Conservation (phyloP, 2,329 filamentous ascomycete genomes). For the Aureobasidium sp. region DNA sequence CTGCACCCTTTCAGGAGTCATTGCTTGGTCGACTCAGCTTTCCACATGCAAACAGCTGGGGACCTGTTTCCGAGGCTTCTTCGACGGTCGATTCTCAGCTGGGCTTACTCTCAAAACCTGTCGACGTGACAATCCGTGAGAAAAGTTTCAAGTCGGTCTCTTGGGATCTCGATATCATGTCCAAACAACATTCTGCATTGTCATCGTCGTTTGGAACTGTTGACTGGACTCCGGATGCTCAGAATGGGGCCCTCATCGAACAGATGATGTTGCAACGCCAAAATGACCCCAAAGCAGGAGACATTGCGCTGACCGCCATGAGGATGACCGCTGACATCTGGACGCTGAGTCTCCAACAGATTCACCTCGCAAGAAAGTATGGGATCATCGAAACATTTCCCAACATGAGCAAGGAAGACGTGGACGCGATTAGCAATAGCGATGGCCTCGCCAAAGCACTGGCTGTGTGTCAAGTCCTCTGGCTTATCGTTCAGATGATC, state of each 20-base stretch:
- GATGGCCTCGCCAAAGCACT: slow-evolving; percentile 9
- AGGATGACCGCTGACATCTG: not conserved
- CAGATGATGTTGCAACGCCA: not conserved
- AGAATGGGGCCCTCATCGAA: not conserved
- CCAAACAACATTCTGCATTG: not conserved
- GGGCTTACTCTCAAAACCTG: not conserved
- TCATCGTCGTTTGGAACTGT: not conserved
- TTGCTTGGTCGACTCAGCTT: not conserved
- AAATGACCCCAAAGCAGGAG: not conserved
- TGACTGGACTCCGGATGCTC: not conserved
- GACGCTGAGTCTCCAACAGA: not conserved
- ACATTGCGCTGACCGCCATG: not conserved
- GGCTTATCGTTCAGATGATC: slow-evolving; percentile 12
- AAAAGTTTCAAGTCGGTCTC: slow-evolving; percentile 1
- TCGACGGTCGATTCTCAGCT: not conserved
- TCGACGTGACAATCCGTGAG: not conserved
- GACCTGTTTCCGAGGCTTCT: not conserved
- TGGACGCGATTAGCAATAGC: slow-evolving; percentile 7
- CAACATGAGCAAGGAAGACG: slow-evolving; percentile 8
- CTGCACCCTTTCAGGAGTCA: not conserved
- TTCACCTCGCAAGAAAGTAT: not conserved
- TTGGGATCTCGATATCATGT: not conserved
- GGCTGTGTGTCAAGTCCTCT: slow-evolving; percentile 9
- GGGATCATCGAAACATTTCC: slow-evolving; percentile 5
- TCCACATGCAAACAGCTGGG: not conserved